Evolutionary conservation across 2,329 filamentous ascomycete genomes (phyloP).

Genomic region (Calycina herbarum): DNA sequence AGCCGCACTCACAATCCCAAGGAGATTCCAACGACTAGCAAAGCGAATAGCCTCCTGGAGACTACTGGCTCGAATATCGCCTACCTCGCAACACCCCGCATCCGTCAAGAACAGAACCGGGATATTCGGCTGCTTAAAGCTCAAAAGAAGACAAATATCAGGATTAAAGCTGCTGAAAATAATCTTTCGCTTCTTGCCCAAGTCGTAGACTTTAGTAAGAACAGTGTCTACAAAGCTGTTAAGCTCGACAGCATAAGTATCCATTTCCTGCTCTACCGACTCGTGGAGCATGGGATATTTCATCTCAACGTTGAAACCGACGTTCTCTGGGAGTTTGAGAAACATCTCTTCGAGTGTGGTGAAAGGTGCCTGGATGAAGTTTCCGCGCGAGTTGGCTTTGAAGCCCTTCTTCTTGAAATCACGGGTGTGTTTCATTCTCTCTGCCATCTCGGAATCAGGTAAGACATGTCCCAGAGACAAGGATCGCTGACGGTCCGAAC

Average conservation of each 20-base stretch:
- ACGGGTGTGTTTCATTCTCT: constrained; percentile 95
- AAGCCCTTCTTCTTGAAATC: constrained; percentile 94
- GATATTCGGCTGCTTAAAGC: constrained; percentile 96
- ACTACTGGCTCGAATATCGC: constrained; percentile 86
- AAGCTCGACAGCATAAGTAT: constrained; percentile 90
- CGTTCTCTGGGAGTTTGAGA: constrained; percentile 73
- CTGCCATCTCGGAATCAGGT: constrained; percentile 48
- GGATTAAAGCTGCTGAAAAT: constrained; percentile 98
- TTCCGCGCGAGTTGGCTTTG: constrained; percentile 92
- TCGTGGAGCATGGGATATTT: constrained; percentile 99
- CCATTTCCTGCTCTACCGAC: constrained; percentile 93
- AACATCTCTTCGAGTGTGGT: constrained; percentile 95
- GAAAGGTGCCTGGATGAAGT: constrained; percentile 94
- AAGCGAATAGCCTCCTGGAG: constrained; percentile 96
- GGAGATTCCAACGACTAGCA: constrained; percentile 88
- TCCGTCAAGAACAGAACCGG: constrained; percentile 94
- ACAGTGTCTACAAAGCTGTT: constrained; percentile 97
- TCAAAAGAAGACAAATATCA: constrained; percentile 89
- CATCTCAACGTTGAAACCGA: constrained; percentile 98
- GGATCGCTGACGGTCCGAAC: constrained; percentile 37
- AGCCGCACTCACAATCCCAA: constrained; percentile 87
- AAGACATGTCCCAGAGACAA: constrained; percentile 35
- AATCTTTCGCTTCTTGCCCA: constrained; percentile 80
- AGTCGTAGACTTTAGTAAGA: constrained; percentile 83
- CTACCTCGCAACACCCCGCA: constrained; percentile 76